A percentile compares a stretch with the other conserved stretches of the same genome.
These are phyloP conservation scores for Penicillium subrubescens DNA, from an alignment of 495 filamentous ascomycete genomes.

Conservation along the genomic window DNA sequence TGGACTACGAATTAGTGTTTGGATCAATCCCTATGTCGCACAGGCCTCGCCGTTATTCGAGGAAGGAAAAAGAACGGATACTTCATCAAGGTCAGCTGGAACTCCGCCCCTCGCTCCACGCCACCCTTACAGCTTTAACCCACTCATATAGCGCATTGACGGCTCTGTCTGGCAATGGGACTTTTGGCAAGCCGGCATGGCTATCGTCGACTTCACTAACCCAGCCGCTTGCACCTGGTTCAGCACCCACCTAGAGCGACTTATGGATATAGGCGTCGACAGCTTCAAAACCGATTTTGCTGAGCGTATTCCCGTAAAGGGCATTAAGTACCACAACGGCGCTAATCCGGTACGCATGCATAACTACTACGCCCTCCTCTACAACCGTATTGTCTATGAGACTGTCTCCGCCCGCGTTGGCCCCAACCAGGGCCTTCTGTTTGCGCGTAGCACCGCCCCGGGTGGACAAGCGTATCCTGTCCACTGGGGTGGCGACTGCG, in stretches of 20 bases:
- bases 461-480: constrained; percentile 70
- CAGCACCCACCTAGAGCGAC: constrained; percentile 53
- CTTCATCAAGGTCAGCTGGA: constrained; percentile 55
- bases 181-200: constrained; percentile 76
- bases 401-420: constrained; percentile 62
- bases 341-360: constrained; percentile 67
- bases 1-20: constrained; percentile 65
- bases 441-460: constrained; percentile 66
- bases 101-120: neutral
- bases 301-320: constrained; percentile 65
- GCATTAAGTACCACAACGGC: constrained; percentile 59
- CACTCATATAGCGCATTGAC: constrained; percentile 52
- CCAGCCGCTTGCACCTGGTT: constrained; percentile 68
- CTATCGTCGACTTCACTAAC: constrained; percentile 73
- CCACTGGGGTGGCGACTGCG: constrained; percentile 69
- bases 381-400: constrained; percentile 69
- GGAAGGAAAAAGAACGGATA: constrained; percentile 65
- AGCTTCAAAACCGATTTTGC: constrained; percentile 76
- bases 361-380: constrained; percentile 73
- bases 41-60: constrained; percentile 67
- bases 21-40: constrained; percentile 73
- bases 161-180: constrained; percentile 76
- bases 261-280: constrained; percentile 69
- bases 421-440: constrained; percentile 61
- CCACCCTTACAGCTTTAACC: neutral